Evolutionary conservation across 352 stramenopile species (phyloP), one percentile per base, ranked within the genome.

Genomic region (Blastocystis sp.): DNA sequence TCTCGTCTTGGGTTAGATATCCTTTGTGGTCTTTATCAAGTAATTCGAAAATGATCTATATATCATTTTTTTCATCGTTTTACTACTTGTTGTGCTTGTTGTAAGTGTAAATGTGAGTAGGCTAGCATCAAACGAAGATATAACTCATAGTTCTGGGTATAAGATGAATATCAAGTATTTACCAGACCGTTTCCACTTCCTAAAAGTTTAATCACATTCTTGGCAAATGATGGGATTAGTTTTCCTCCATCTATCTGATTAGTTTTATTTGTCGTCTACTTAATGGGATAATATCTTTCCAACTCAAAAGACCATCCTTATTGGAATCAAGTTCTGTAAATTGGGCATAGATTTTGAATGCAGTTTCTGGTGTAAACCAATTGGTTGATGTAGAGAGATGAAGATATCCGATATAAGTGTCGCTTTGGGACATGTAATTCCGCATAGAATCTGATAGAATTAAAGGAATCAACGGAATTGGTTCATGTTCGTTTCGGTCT

Each of bases 361-460:
- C 69, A 16, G 69, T 80, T 37, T 80, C 69, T 32, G 69, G 39
- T 49, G 69, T 46, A 35, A 63, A 80, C 69, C 69, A 80, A 37
- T 80, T 80, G 37, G 39, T 42, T 54, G n/a, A 52, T 43, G 29
- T 42, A 42, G 37, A 37, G n/a, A 63, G 12, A 32, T 63, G 24
- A 32, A 27, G 27, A 42, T 80, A 80, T 19, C 61, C 69, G 4
- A 42, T n/a, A n/a, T 63, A 80, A 42, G 43, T 58, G 3, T 51
- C 19, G n/a, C 27, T 37, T 7, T 61, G 32, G 1, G 49, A 63
- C 12, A 39, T 39, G n/a, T 61, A 80, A 29, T 80, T 49, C 2
- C 69, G 39, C 3, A 80, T 12, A 19, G 49, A 27, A n/a, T 43
- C 24, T 24, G 69, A 80, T 21, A 35, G 27, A 12, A 80, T 32